Evolutionary conservation across 192 early-diverging fungal genomes (phyloP).

Genomic region (Martensiomyces pterosporus): DNA sequence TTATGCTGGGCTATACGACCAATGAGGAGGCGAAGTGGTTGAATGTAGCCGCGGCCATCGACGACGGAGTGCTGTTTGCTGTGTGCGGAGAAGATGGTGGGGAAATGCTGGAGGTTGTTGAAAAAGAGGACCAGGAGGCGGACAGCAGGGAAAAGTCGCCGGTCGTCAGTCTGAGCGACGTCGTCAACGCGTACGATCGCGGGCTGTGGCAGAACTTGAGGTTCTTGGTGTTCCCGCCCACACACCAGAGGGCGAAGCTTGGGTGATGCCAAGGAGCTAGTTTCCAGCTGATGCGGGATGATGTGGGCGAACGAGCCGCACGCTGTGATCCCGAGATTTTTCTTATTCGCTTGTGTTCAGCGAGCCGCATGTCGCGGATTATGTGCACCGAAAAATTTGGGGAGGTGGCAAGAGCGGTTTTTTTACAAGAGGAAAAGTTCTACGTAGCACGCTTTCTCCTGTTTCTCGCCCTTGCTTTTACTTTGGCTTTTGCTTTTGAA

Average conservation of each 20-base stretch:
- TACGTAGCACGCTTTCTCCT: not conserved
- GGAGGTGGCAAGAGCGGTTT: not conserved
- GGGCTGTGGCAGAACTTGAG: conserved; percentile 34
- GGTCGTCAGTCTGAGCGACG: conserved; percentile 28
- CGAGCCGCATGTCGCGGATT: too few species aligned
- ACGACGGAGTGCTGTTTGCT: conserved; percentile 40
- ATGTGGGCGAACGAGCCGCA: too few species aligned
- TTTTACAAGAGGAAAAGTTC: not conserved
- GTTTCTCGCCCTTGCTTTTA: not conserved
- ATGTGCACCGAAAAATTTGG: too few species aligned
- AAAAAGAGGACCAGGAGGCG: conserved; percentile 36
- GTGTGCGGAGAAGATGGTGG: conserved; percentile 4
- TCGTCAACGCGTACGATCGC: conserved; percentile 41
- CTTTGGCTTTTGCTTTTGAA: too few species aligned
- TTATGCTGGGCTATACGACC: conserved; percentile 38
- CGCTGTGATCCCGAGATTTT: too few species aligned
- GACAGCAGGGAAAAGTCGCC: conserved; percentile 20
- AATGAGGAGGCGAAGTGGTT: conserved; percentile 51
- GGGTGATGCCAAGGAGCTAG: too few species aligned
- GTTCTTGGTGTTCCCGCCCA: too few species aligned
- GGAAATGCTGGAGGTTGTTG: conserved; percentile 19
- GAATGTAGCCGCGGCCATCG: conserved; percentile 34
- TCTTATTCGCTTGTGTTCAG: too few species aligned
- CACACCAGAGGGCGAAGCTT: too few species aligned
- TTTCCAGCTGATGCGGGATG: too few species aligned